Evolutionary conservation across 2,329 filamentous ascomycete genomes (phyloP).

Genomic region (Alternaria conjuncta): DNA sequence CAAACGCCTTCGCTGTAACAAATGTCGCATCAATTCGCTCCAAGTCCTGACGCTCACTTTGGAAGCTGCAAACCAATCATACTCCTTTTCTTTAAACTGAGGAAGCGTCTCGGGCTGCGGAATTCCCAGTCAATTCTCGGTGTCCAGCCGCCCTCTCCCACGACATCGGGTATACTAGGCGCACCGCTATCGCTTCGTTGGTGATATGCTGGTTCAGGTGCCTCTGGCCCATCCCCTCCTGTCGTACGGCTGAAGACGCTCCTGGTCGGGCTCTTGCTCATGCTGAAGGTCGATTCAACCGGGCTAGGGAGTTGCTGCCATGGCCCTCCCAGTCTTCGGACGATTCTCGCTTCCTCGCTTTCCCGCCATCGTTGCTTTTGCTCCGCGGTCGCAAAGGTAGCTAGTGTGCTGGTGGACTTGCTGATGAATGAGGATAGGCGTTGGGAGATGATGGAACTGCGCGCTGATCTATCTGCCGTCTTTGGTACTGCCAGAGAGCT

Average conservation of each 20-base stretch:
- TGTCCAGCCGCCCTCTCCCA: conserved; percentile 24
- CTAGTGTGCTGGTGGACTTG: conserved; percentile 2
- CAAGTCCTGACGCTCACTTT: neutral
- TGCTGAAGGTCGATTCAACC: conserved; percentile 8
- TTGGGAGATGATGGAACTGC: conserved; percentile 11
- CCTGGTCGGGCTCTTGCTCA: neutral
- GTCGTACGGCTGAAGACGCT: conserved; percentile 9
- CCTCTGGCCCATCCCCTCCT: neutral
- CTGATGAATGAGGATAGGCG: conserved; percentile 9
- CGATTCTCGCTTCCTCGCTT: conserved; percentile 28
- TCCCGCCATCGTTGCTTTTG: conserved; percentile 26
- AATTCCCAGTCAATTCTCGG: conserved; percentile 29
- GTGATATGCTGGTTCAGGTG: conserved; percentile 2
- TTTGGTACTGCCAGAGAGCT: conserved; percentile 4
- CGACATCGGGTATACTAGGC: conserved; percentile 26
- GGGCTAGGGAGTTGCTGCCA: conserved; percentile 20
- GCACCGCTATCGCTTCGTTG: conserved; percentile 16
- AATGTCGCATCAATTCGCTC: neutral
- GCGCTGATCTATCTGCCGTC: conserved; percentile 1
- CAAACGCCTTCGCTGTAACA: conserved; percentile 1
- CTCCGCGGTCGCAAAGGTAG: conserved; percentile 6
- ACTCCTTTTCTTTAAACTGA: conserved; percentile 27
- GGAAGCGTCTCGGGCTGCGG: conserved; percentile 22
- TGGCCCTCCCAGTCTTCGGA: conserved; percentile 27
- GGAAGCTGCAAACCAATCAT: conserved; percentile 10